These are phyloP conservation scores for Gaertneriomyces sp. DNA, from an alignment of 192 early-diverging fungal species.

Conservation along the genomic window DNA sequence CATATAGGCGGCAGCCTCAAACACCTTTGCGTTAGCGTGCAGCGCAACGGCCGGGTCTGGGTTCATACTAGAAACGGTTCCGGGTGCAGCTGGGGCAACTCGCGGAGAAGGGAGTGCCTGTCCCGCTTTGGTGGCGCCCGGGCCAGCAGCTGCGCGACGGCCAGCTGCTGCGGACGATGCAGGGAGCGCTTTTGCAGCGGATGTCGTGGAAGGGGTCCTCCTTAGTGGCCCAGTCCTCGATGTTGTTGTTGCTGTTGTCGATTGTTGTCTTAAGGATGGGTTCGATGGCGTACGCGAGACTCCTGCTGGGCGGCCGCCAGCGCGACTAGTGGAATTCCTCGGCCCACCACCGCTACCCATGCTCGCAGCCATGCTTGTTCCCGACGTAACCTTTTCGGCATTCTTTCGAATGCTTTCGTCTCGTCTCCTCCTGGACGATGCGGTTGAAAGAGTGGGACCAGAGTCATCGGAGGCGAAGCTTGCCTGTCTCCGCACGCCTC, in stretches of 20 bases:
- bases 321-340: no score
- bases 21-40: constrained; percentile 34
- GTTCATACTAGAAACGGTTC: constrained; percentile 78
- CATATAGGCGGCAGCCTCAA: constrained; percentile 64
- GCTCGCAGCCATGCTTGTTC: not conserved
- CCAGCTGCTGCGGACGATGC: not conserved
- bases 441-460: constrained; percentile 9
- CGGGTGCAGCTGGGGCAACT: constrained; percentile 22
- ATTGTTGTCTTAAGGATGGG: no score
- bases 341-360: not conserved
- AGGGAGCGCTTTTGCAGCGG: not conserved
- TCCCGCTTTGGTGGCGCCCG: not conserved
- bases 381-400: constrained; percentile 40
- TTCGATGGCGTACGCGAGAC: no score
- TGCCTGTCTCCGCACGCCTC: not conserved
- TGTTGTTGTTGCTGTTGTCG: not conserved
- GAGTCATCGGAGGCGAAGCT: constrained; percentile 1
- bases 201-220: not conserved
- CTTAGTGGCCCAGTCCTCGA: not conserved
- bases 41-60: constrained; percentile 76
- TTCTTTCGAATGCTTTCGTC: constrained; percentile 52
- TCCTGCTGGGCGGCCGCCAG: no score
- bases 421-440: constrained; percentile 12
- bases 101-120: not conserved
- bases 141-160: not conserved